These are phyloP conservation scores for Fusarium fracticaudum DNA, from an alignment of 2,329 filamentous ascomycete genomes.

Conservation along the genomic window DNA sequence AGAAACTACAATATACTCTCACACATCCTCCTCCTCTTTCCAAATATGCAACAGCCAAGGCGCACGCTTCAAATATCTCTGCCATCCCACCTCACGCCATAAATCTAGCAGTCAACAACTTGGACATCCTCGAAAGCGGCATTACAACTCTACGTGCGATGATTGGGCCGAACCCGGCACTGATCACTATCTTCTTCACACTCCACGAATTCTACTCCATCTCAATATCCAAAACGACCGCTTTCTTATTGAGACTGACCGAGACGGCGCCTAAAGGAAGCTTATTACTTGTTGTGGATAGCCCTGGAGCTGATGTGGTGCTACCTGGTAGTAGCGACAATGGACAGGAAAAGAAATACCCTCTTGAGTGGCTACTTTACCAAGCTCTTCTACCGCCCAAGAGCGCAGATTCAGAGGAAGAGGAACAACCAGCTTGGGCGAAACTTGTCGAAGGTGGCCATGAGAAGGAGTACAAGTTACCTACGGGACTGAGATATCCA, in stretches of 20 bases:
- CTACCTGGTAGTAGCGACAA: not conserved
- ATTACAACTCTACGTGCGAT: not conserved
- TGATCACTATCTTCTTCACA: constrained; percentile 3
- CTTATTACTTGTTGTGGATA: not conserved
- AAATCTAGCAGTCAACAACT: not conserved
- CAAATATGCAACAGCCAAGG: constrained; percentile 9
- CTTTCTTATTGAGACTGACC: not conserved
- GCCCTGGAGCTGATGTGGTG: not conserved
- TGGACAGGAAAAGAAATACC: constrained; percentile 5
- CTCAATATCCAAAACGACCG: constrained; percentile 6
- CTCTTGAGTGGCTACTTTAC: constrained; percentile 8
- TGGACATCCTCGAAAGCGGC: not conserved
- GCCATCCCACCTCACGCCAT: not conserved
- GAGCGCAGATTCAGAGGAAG: not conserved
- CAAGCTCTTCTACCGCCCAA: not conserved
- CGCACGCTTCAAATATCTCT: constrained; percentile 1
- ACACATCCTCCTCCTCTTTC: constrained; percentile 7
- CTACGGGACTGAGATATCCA: not conserved
- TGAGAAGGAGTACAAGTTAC: constrained; percentile 15
- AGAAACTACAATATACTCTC: constrained; percentile 2
- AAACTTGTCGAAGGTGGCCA: not conserved
- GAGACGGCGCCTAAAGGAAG: not conserved
- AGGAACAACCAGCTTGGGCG: not conserved
- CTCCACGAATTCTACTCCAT: constrained; percentile 1
- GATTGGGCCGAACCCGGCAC: not conserved